Evolutionary conservation across 2,329 filamentous ascomycete species (phyloP).

Genomic region (Acephala macrosclerotiorum): DNA sequence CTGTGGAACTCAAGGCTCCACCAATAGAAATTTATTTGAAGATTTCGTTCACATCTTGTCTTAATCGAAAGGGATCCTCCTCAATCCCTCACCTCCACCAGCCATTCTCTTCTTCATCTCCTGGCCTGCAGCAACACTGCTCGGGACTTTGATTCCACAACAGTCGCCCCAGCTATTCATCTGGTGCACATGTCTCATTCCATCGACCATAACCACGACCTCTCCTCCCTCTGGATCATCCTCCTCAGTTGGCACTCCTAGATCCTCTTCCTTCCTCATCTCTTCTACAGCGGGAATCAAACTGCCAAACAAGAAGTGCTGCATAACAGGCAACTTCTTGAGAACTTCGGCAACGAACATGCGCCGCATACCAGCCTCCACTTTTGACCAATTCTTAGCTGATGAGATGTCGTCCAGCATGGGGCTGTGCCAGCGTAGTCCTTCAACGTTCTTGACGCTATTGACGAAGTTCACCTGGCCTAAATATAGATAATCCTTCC

Average conservation of each 20-base stretch:
- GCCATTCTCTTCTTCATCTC: conserved; percentile 81
- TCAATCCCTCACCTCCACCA: conserved; percentile 64
- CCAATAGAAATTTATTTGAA: background rate
- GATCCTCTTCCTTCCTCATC: conserved; percentile 74
- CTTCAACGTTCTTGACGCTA: conserved; percentile 94
- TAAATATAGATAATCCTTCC: conserved; percentile 85
- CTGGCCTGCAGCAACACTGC: conserved; percentile 87
- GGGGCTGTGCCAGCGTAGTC: conserved; percentile 92
- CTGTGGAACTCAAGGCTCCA: background rate
- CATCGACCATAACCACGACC: conserved; percentile 69
- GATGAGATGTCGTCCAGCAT: conserved; percentile 98
- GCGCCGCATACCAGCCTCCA: conserved; percentile 92
- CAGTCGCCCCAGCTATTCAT: conserved; percentile 89
- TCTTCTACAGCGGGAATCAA: conserved; percentile 80
- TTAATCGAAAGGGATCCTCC: conserved; percentile 84
- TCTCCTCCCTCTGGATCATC: conserved; percentile 62
- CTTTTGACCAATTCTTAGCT: conserved; percentile 88
- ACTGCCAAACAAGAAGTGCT: conserved; percentile 94
- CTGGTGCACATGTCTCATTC: conserved; percentile 75
- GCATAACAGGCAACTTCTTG: conserved; percentile 95
- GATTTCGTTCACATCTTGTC: background rate
- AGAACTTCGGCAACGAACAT: conserved; percentile 97
- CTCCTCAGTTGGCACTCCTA: conserved; percentile 54
- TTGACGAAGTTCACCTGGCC: conserved; percentile 95
- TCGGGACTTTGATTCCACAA: conserved; percentile 97